Base-by-base conservation (phyloP, 140 eudicot genomes). In the Oenanthe javanica region DNA sequence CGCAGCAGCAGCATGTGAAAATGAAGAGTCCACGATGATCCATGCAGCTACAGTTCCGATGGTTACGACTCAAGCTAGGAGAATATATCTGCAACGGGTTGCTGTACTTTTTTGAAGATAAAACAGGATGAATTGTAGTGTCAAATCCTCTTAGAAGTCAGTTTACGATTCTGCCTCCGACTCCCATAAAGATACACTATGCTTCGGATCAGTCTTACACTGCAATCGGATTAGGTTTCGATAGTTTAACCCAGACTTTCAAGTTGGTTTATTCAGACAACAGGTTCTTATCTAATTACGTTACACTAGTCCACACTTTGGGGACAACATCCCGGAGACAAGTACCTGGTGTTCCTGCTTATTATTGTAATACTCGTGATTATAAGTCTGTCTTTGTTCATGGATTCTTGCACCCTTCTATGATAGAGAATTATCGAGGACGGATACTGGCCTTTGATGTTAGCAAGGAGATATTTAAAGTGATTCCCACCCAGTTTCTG, bases 81-180 rank as follows among this genome's bases (percentile, higher is more conserved):
- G 54, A 3, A 23, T 78, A 78, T n/a, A 70, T 69, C 18, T 80
- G 77, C 77, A 80, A 80, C n/a, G 78, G 83, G 6, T 52, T 71
- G 71, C 9, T 71, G 21, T 80, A 71, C 36, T 80, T 80, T 71
- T 50, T 42, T 6, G 48, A 77, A 25, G 5, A 1, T 2, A 0
- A n/a, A 0, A 2, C 9, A 48, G 18, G 31, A 18, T 31, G 45
- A 15, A n/a, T 18, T 21, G 55, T 80, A 10, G 48, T 80, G 14
- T 70, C 78, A 4, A 80, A 80, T 71, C 83, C 83, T 38, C 55
- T 71, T 2, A 71, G 78, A 43, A 51, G 27, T 49, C 23, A 70
- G 49, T 70, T 12, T 45, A 43, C 9, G 18, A 51, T 49, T 59
- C 66, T 80, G 16, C 70, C 82, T 4, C 70, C 66, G 1, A 0